phyloP scores from a whole-genome alignment of 1,284 basidiomycete species.

The Rhodotorula sp. region DNA sequence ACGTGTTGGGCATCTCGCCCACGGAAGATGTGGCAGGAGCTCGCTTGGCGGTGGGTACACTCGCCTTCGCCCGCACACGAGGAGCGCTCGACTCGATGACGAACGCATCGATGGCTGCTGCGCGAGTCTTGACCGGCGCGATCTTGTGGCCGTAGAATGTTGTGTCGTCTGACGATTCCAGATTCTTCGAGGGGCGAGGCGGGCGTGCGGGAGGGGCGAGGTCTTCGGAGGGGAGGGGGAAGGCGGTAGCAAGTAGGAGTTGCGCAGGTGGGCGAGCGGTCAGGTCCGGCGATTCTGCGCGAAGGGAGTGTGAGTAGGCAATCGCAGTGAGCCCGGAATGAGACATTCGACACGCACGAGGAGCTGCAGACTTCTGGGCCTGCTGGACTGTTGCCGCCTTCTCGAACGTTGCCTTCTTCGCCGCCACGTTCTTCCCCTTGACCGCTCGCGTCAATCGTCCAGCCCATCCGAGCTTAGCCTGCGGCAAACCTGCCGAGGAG shows the following conservation, averaged over 20 bases:
- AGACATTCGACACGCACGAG: background rate
- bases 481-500: background rate
- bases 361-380: constrained; percentile 1
- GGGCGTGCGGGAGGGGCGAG: constrained; percentile 1
- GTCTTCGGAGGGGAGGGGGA: background rate
- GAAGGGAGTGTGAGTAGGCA: background rate
- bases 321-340: background rate
- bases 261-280: constrained; percentile 16
- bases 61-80: constrained; percentile 11
- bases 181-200: constrained; percentile 3
- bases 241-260: constrained; percentile 21
- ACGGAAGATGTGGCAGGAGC: too few species aligned
- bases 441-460: constrained; percentile 7
- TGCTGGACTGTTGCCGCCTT: background rate
- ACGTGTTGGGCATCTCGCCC: background rate
- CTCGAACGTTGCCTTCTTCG: constrained; percentile 12
- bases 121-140: constrained; percentile 5
- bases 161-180: constrained; percentile 6
- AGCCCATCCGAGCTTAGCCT: constrained; percentile 6
- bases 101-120: constrained; percentile 7
- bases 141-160: constrained; percentile 15
- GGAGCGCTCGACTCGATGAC: constrained; percentile 5
- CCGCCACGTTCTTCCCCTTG: constrained; percentile 20
- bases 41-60: background rate
- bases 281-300: constrained; percentile 1